These are phyloP conservation scores for Aspergillus melleus DNA, from an alignment of 2,329 filamentous ascomycete genomes.

Conservation along the genomic window DNA sequence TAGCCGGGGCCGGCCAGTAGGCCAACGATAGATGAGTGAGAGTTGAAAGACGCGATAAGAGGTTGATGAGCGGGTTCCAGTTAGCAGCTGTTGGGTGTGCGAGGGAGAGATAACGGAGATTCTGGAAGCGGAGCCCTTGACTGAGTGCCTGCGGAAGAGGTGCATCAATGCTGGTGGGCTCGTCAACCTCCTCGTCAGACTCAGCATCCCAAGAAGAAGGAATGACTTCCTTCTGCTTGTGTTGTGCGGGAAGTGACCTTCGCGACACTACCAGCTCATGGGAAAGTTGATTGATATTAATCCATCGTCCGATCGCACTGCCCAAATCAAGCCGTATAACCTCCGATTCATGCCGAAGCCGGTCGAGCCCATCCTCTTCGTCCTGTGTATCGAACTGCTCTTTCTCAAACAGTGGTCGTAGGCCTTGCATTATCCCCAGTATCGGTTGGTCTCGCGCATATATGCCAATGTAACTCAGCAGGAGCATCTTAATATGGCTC, in stretches of 20 bases:
- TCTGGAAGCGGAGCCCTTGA: slow-evolving; percentile 45
- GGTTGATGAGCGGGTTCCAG: slow-evolving; percentile 56
- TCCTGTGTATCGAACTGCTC: slow-evolving; percentile 9
- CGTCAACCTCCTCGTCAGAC: slow-evolving; percentile 12
- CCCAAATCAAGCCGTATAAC: slow-evolving; percentile 56
- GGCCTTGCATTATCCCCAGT: slow-evolving; percentile 40
- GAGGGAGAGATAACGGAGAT: slow-evolving; percentile 59
- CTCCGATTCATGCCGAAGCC: slow-evolving; percentile 36
- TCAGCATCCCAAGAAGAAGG: slow-evolving; percentile 46
- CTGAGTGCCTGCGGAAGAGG: slow-evolving; percentile 23
- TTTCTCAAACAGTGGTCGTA: slow-evolving; percentile 51
- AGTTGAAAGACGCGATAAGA: slow-evolving; percentile 55
- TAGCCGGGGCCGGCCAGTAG: slow-evolving; percentile 60
- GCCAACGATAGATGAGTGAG: slow-evolving; percentile 64
- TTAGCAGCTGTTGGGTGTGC: slow-evolving; percentile 52
- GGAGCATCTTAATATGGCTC: slow-evolving; percentile 49
- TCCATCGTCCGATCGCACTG: slow-evolving; percentile 49
- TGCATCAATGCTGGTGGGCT: neutral
- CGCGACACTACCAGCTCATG: slow-evolving; percentile 42
- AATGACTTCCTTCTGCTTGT: slow-evolving; percentile 17
- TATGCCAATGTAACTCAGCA: slow-evolving; percentile 58
- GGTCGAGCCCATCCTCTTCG: slow-evolving; percentile 21
- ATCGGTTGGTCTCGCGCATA: slow-evolving; percentile 48
- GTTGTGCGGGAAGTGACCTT: slow-evolving; percentile 5
- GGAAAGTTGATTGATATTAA: slow-evolving; percentile 51